These are phyloP conservation scores for Pyrenophora tritici-repentis DNA, from an alignment of 2,329 filamentous ascomycete genomes.

Conservation along the genomic window DNA sequence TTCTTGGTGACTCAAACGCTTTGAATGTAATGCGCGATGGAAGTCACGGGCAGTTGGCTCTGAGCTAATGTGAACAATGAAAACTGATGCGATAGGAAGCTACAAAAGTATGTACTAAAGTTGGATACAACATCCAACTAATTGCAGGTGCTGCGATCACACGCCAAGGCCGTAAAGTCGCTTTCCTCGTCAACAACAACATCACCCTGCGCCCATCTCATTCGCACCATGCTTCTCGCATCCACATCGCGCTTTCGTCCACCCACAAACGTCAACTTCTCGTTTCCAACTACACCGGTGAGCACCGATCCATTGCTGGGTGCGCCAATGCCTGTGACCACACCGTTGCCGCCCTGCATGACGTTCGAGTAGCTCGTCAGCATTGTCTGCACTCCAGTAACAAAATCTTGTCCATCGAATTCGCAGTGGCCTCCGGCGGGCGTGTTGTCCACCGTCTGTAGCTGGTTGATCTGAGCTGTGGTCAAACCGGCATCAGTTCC, in stretches of 20 bases:
- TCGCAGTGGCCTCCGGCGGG: conserved; percentile 63
- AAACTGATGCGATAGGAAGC: background rate
- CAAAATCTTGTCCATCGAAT: conserved; percentile 61
- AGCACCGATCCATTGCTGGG: conserved; percentile 53
- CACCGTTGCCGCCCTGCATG: conserved; percentile 59
- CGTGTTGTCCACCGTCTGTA: conserved; percentile 63
- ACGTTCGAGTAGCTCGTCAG: conserved; percentile 58
- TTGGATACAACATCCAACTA: background rate
- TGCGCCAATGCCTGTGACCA: conserved; percentile 54
- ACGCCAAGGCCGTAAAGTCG: conserved; percentile 28
- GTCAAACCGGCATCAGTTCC: conserved; percentile 53
- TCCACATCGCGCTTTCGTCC: conserved; percentile 30
- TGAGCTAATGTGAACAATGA: background rate
- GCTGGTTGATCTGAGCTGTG: conserved; percentile 52
- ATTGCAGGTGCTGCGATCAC: conserved; percentile 32
- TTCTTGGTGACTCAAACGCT: too few relatives aligned
- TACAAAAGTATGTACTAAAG: conserved; percentile 8
- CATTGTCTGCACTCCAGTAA: conserved; percentile 63
- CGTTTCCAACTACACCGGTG: conserved; percentile 57
- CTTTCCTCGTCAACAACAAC: conserved; percentile 25
- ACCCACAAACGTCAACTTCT: conserved; percentile 51
- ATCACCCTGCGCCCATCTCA: conserved; percentile 35
- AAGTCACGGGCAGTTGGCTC: too few relatives aligned
- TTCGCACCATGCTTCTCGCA: conserved; percentile 33
- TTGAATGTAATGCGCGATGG: background rate